These are phyloP conservation scores for Dillenia turbinata DNA, from an alignment of 164 flowering plant species.

Conservation along the genomic window DNA sequence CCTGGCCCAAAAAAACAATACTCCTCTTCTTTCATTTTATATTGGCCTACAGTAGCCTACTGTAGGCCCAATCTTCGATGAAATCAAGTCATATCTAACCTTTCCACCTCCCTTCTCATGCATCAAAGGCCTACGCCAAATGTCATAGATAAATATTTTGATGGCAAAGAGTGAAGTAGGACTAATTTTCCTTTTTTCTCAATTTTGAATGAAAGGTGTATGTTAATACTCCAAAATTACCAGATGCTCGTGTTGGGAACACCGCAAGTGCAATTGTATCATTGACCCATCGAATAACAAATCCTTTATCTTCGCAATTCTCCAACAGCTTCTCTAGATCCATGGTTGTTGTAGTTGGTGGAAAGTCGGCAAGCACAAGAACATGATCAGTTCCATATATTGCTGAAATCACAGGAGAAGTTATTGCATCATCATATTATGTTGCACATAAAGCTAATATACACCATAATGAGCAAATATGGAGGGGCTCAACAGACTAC, in stretches of 20 bases:
- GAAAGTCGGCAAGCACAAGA: constrained; percentile 80
- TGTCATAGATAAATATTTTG: not conserved
- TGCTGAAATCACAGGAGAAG: constrained; percentile 38
- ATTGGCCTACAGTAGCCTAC: too few relatives aligned
- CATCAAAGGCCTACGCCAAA: not conserved
- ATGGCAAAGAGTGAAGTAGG: not conserved
- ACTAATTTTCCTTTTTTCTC: not conserved
- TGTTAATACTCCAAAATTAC: constrained; percentile 31
- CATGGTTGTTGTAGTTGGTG: constrained; percentile 65
- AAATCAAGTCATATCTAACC: not conserved
- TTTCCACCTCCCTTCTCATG: not conserved
- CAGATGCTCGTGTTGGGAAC: constrained; percentile 62
- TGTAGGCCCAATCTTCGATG: too few relatives aligned
- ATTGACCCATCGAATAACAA: constrained; percentile 87
- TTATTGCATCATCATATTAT: constrained; percentile 1
- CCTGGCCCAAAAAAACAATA: too few relatives aligned
- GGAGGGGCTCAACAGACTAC: too few relatives aligned
- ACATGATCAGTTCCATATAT: constrained; percentile 73
- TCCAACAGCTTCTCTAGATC: constrained; percentile 75
- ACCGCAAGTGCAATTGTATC: constrained; percentile 94
- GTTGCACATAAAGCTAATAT: too few relatives aligned
- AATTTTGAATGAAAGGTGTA: not conserved
- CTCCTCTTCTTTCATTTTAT: too few relatives aligned
- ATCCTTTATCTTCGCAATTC: constrained; percentile 53
- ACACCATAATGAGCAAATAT: too few relatives aligned